phyloP scores from a whole-genome alignment of 306 rosid genomes.

The Hylodesmum podocarpum region DNA sequence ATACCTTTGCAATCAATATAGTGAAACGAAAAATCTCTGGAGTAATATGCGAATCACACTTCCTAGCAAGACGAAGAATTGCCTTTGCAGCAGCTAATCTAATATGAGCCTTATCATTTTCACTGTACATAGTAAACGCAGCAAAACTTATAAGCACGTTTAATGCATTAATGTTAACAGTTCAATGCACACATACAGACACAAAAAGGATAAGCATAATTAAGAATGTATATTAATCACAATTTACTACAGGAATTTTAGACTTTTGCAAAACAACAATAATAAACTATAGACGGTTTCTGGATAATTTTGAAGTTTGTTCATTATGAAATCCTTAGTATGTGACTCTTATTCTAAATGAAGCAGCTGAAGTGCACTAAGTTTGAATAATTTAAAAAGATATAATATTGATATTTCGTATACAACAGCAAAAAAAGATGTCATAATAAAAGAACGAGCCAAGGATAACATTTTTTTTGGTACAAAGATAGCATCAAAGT shows the following conservation, averaged over 20 bases:
- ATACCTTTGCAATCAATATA: slow-evolving; percentile 69
- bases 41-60: slow-evolving; percentile 84
- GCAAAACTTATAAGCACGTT: slow-evolving; percentile 14
- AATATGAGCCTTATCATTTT: slow-evolving; percentile 52
- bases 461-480: neutral
- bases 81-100: slow-evolving; percentile 88
- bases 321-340: slow-evolving; percentile 1
- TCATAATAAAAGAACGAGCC: neutral
- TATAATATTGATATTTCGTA: neutral
- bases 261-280: neutral
- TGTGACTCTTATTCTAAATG: neutral
- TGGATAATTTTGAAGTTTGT: neutral
- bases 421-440: neutral
- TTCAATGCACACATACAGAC: neutral
- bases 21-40: slow-evolving; percentile 61
- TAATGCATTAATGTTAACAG: neutral
- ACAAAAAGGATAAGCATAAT: neutral
- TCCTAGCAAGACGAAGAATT: slow-evolving; percentile 72
- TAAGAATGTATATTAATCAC: neutral
- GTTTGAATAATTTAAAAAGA: neutral
- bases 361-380: slow-evolving; percentile 24
- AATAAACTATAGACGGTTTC: neutral
- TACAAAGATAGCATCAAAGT: neutral
- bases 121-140: slow-evolving; percentile 45
- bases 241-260: neutral